Evolutionary conservation across 2,329 filamentous ascomycete species (phyloP).

Genomic region (Colletotrichum nymphaeae): DNA sequence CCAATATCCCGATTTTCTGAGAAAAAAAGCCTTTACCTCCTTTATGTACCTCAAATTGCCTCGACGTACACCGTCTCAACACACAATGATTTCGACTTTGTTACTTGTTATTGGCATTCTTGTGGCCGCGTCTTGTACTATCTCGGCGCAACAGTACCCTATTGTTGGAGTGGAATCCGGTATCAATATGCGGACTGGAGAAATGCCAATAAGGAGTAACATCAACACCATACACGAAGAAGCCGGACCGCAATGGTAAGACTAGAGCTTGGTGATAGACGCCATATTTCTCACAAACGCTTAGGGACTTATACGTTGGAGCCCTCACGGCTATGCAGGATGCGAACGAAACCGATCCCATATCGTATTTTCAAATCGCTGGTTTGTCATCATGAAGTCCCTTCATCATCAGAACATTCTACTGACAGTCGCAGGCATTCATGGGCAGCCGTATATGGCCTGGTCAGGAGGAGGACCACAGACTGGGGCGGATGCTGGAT

Average conservation of each 20-base stretch:
- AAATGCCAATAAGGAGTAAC: conserved; percentile 57
- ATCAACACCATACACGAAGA: conserved; percentile 58
- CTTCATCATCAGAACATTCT: no score
- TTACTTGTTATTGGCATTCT: conserved; percentile 5
- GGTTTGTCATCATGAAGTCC: conserved; percentile 51
- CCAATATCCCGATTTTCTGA: not conserved
- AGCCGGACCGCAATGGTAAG: conserved; percentile 58
- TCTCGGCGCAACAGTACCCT: conserved; percentile 31
- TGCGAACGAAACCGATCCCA: conserved; percentile 56
- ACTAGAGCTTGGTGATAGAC: conserved; percentile 43
- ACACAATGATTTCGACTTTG: conserved; percentile 1
- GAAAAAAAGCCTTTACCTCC: not conserved
- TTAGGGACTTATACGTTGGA: conserved; percentile 65
- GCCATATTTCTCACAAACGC: not conserved
- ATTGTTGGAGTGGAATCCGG: conserved; percentile 52
- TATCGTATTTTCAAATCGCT: conserved; percentile 72
- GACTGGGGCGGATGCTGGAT: conserved; percentile 26
- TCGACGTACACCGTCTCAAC: not conserved
- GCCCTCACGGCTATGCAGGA: conserved; percentile 66
- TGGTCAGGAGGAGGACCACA: conserved; percentile 52
- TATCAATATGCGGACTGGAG: conserved; percentile 49
- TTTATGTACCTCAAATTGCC: not conserved
- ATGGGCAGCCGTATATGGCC: conserved; percentile 68
- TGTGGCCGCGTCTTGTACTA: not conserved
- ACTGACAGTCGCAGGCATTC: conserved; percentile 59